Base-by-base conservation (phyloP, 352 stramenopile species). In the Globisporangium middletonii region DNA sequence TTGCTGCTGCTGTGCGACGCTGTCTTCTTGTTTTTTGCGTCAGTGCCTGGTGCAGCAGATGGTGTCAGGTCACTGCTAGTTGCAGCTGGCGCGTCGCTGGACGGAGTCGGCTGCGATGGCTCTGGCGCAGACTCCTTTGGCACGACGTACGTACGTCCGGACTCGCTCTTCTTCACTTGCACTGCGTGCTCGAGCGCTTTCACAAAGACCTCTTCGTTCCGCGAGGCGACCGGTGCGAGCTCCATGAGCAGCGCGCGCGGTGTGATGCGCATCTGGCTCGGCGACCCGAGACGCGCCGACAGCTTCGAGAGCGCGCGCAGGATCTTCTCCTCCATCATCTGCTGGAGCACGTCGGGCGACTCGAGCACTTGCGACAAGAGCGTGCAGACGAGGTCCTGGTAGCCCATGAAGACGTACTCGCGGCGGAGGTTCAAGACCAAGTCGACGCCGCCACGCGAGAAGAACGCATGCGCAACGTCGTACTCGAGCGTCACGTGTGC, bases 241-340 rank as follows among this genome's bases (percentile, higher is more conserved):
- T 95, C 86, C 59, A 83, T 92, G 19, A 95, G 71, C 51, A 95
- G 66, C 2, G 82, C 81, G 23, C 83, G 83, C 16, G 84, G 86
- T 0, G 79, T 92, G 48, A 94, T 92, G 4, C 86, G 76, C 82
- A 92, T 92, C 38, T 90, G 79, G 28, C 47, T 77, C 27, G 79
- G 79, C 27, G 83, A 66, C 9, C 83, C 83, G 53, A 90, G 84
- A 30, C 86, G 73, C 8, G 80, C 69, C 26, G 82, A 73, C 42
- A 95, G 55, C 61, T 95, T 95, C 2, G 72, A 74, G 27, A 95
- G 83, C 7, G 80, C 79, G 43, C 79, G 74, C 13, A 71, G 51
- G 67, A 95, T 92, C 54, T 90, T 93, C 13, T 93, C 83, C 62
- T 94, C 82, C 83, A 94, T 94, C 62, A 85, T 85, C 33, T 86